These are phyloP conservation scores for Psidium friedrichsthalianum DNA, from an alignment of 345 rosid species.

Conservation along the genomic window DNA sequence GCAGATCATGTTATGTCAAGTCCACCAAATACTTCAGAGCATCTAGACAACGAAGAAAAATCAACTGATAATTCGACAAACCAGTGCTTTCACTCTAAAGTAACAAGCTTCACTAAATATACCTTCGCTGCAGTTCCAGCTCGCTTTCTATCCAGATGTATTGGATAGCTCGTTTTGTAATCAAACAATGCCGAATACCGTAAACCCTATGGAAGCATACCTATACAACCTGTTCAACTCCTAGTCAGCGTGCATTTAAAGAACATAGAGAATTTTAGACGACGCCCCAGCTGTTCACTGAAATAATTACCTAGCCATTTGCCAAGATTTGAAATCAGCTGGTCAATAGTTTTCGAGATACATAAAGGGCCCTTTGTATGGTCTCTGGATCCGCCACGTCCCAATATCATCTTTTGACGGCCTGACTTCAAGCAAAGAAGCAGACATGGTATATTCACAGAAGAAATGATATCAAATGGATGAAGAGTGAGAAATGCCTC, in stretches of 20 bases:
- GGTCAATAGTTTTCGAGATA: constrained; percentile 66
- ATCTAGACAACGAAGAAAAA: background rate
- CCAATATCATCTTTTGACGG: constrained; percentile 82
- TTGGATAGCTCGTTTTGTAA: constrained; percentile 41
- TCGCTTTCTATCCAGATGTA: constrained; percentile 52
- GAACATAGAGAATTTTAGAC: background rate
- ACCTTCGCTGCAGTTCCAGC: constrained; percentile 44
- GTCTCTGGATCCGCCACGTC: constrained; percentile 66
- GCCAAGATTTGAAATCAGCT: constrained; percentile 50
- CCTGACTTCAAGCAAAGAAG: constrained; percentile 23
- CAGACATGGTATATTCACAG: background rate
- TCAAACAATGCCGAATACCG: constrained; percentile 54
- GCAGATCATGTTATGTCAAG: background rate
- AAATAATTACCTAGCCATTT: constrained; percentile 59
- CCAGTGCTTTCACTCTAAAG: background rate
- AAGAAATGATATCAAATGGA: background rate
- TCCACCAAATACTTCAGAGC: background rate
- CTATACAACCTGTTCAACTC: constrained; percentile 55
- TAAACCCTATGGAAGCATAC: constrained; percentile 59
- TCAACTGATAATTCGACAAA: background rate
- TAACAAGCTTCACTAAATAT: background rate
- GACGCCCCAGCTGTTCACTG: background rate
- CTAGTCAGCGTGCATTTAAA: background rate
- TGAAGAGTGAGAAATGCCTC: background rate
- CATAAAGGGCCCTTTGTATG: constrained; percentile 83